Evolutionary conservation across 768 basidiomycete genomes (phyloP).

Genomic region (Auricularia sp.): DNA sequence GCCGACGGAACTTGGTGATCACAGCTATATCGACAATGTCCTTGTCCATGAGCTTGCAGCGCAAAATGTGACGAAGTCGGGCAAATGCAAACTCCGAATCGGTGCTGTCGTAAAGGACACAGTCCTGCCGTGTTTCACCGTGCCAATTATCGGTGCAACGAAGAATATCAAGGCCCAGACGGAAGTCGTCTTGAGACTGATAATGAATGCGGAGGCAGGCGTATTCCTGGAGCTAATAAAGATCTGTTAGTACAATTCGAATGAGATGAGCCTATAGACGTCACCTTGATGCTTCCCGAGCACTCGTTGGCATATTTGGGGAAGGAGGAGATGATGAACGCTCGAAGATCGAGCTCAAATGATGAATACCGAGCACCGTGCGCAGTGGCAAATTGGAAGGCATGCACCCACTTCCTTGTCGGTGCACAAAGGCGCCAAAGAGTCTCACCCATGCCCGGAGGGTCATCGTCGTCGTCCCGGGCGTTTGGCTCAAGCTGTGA

Average conservation of each 20-base stretch:
- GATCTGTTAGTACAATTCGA: not conserved
- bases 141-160: constrained; percentile 20
- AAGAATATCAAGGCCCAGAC: constrained; percentile 16
- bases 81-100: not conserved
- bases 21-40: constrained; percentile 13
- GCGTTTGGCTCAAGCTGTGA: not conserved
- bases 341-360: too few species aligned
- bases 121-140: constrained; percentile 11
- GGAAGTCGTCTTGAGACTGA: constrained; percentile 20
- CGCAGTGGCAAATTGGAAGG: too few species aligned
- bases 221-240: constrained; percentile 3
- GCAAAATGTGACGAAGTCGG: not conserved
- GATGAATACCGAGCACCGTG: too few species aligned
- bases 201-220: constrained; percentile 17
- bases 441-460: too few species aligned
- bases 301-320: too few species aligned
- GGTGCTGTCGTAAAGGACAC: constrained; percentile 12
- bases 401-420: too few species aligned
- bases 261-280: not conserved
- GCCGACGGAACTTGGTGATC: not conserved
- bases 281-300: too few species aligned
- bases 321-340: too few species aligned
- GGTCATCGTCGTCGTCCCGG: not conserved
- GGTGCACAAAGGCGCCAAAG: too few species aligned
- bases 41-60: not conserved